A percentile compares a stretch with the other conserved stretches of the same genome.
Conservation (phyloP, 2,329 filamentous ascomycete species). For the Cordyceps militaris region DNA sequence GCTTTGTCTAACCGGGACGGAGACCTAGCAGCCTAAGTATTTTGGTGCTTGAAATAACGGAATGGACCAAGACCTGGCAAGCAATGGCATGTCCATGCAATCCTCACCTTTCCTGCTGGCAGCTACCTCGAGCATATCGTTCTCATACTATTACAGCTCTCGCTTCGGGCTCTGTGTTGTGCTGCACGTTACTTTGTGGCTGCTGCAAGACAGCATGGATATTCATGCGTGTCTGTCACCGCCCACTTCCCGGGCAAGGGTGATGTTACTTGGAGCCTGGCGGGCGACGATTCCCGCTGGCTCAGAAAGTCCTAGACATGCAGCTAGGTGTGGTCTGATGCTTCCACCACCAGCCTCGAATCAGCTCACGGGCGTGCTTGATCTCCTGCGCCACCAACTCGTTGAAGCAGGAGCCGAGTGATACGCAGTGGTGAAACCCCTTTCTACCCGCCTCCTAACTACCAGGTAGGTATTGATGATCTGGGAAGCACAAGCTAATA, state of each 20-base stretch:
- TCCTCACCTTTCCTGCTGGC: no score
- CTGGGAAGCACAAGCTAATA: neutral
- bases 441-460: neutral
- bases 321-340: neutral
- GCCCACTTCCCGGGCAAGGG: neutral
- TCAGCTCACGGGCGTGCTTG: neutral
- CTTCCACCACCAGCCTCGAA: neutral
- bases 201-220: slow-evolving; percentile 6
- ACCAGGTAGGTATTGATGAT: no score
- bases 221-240: neutral
- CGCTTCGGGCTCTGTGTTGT: neutral
- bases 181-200: slow-evolving; percentile 1
- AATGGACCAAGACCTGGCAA: no score
- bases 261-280: neutral
- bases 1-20: no score
- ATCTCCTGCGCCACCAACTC: neutral
- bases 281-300: neutral
- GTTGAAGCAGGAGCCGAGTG: neutral
- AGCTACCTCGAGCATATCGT: no score
- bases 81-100: no score
- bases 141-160: neutral
- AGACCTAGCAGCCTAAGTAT: no score
- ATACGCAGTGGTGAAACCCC: neutral
- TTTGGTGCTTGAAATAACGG: no score
- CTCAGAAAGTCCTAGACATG: neutral